phyloP scores from a whole-genome alignment of 2,329 filamentous ascomycete genomes.

The Claviceps quebecensis region DNA sequence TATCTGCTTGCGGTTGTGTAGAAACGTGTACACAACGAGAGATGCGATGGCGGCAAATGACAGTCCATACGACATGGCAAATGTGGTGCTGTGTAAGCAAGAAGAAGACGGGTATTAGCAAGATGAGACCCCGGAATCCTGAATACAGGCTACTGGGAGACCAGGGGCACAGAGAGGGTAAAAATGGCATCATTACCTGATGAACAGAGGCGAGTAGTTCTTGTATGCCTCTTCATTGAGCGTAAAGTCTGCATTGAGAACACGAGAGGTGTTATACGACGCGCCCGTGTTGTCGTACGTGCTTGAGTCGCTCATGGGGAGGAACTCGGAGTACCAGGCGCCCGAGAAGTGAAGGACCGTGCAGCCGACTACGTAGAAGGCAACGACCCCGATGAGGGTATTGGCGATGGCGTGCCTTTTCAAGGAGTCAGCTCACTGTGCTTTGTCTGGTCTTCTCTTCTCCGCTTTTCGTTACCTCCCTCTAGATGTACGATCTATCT shows the following conservation, averaged over 20 bases:
- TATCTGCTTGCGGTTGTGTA: slow-evolving; percentile 54
- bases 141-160: background rate
- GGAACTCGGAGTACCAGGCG: slow-evolving; percentile 47
- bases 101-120: background rate
- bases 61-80: slow-evolving; percentile 54
- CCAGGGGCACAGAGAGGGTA: background rate
- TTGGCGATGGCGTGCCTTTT: slow-evolving; percentile 57
- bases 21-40: slow-evolving; percentile 51
- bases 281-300: slow-evolving; percentile 59
- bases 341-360: slow-evolving; percentile 50
- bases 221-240: slow-evolving; percentile 51
- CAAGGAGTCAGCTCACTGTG: background rate
- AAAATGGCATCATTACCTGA: slow-evolving; percentile 28
- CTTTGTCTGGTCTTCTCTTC: background rate
- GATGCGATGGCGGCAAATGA: slow-evolving; percentile 60
- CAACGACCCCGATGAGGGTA: slow-evolving; percentile 50
- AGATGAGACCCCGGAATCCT: background rate
- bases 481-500: background rate
- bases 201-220: slow-evolving; percentile 52
- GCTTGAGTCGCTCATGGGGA: slow-evolving; percentile 55
- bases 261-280: slow-evolving; percentile 48
- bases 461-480: background rate
- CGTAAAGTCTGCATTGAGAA: slow-evolving; percentile 47
- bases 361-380: slow-evolving; percentile 49
- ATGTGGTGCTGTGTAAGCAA: slow-evolving; percentile 43